These are phyloP conservation scores for Bromus sterilis DNA, from an alignment of 176 grass and related monocot genomes.

Conservation along the genomic window DNA sequence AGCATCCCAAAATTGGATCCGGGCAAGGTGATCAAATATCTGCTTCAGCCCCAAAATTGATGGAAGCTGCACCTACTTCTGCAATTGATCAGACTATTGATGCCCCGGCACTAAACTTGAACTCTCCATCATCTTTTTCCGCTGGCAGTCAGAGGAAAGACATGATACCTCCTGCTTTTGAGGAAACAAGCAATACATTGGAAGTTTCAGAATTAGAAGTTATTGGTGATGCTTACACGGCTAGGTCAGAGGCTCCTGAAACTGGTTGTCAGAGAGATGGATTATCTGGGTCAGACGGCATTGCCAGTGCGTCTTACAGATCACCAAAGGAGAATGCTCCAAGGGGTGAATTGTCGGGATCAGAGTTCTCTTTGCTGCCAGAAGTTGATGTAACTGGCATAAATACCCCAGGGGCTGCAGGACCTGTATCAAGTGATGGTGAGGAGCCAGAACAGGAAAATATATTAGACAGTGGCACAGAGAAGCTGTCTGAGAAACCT, in stretches of 20 bases:
- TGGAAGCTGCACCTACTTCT: conserved; percentile 1
- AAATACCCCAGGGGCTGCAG: conserved; percentile 16
- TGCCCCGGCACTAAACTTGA: conserved; percentile 32
- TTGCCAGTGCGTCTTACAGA: not conserved
- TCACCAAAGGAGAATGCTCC: not conserved
- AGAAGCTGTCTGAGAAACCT: conserved; percentile 12
- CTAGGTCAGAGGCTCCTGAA: conserved; percentile 12
- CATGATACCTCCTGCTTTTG: conserved; percentile 7
- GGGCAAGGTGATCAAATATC: not conserved
- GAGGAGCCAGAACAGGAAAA: conserved; percentile 13
- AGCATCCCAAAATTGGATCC: conserved; percentile 12
- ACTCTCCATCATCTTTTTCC: conserved; percentile 43
- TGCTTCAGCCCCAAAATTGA: conserved; percentile 5
- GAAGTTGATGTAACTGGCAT: conserved; percentile 7
- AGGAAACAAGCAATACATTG: conserved; percentile 14
- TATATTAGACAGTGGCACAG: not conserved
- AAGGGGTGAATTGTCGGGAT: not conserved
- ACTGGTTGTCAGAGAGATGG: conserved; percentile 7
- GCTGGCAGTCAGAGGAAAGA: conserved; percentile 16
- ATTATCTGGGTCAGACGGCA: not conserved
- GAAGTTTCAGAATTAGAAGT: conserved; percentile 23
- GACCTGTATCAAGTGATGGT: not conserved
- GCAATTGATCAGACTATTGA: not conserved
- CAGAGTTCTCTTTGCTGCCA: conserved; percentile 9
- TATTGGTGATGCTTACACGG: not conserved